Conservation (phyloP, 805 yeast species). For the Hanseniaspora nectarophila region DNA sequence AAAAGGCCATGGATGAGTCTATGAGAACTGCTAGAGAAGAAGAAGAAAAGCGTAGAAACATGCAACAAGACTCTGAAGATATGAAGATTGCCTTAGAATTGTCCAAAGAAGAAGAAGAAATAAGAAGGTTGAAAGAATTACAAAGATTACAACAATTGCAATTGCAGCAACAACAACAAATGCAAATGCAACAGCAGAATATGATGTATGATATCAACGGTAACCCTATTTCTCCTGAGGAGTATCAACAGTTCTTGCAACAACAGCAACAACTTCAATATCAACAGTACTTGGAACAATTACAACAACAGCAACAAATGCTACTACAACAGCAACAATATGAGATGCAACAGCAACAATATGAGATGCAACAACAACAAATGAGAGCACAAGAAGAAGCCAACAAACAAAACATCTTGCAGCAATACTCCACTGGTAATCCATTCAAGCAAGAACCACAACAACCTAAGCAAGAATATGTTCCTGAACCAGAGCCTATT, state of each 20-base stretch:
- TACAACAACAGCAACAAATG: constrained; percentile 26
- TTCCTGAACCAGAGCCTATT: constrained; percentile 19
- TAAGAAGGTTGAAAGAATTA: constrained; percentile 24
- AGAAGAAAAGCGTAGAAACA: constrained; percentile 40
- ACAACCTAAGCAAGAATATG: constrained; percentile 24
- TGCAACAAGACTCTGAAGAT: constrained; percentile 21
- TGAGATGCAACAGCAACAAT: constrained; percentile 20
- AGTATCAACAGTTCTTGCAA: constrained; percentile 22
- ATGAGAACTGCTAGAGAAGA: constrained; percentile 76
- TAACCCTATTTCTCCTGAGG: constrained; percentile 29
- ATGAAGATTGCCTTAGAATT: constrained; percentile 25
- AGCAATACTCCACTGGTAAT: constrained; percentile 9
- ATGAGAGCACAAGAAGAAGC: constrained; percentile 31
- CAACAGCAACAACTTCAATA: constrained; percentile 25
- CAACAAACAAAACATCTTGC: constrained; percentile 10
- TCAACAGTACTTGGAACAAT: constrained; percentile 23
- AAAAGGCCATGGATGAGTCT: constrained; percentile 69
- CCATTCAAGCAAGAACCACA: constrained; percentile 18
- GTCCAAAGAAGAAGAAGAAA: constrained; percentile 27
- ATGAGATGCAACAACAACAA: constrained; percentile 31
- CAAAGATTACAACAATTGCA: constrained; percentile 23
- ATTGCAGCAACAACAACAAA: constrained; percentile 18
- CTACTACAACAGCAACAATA: constrained; percentile 30
- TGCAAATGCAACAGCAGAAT: constrained; percentile 20
- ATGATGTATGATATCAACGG: constrained; percentile 29